Evolutionary conservation across 352 stramenopile species (phyloP).

Genomic region (Pythium coloratum): DNA sequence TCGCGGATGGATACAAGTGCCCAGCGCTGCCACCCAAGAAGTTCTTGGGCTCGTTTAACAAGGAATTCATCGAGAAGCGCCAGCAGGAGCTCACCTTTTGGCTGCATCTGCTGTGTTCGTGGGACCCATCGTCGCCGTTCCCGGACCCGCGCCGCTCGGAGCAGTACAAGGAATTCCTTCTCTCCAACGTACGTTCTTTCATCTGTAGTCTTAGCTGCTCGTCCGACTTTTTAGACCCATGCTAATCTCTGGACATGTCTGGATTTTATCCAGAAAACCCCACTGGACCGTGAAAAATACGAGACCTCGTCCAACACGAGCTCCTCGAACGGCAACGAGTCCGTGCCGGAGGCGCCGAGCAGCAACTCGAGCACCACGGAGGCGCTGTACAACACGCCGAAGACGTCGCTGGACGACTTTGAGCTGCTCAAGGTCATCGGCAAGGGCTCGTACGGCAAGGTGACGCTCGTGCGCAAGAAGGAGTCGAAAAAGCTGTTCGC

Average conservation of each 20-base stretch:
- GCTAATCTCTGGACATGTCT: neutral
- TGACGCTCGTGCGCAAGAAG: conserved; percentile 84
- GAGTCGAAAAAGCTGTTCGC: conserved; percentile 72
- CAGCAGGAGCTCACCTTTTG: conserved; percentile 87
- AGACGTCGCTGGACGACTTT: conserved; percentile 91
- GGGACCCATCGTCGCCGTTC: conserved; percentile 55
- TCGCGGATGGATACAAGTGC: conserved; percentile 70
- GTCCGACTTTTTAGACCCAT: neutral
- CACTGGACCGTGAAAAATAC: conserved; percentile 46
- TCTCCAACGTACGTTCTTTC: conserved; percentile 57
- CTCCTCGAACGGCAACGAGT: conserved; percentile 39
- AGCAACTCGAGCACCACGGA: conserved; percentile 40
- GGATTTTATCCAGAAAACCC: conserved; percentile 58
- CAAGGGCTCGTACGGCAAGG: conserved; percentile 92
- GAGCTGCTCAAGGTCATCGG: conserved; percentile 92
- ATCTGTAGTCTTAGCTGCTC: neutral
- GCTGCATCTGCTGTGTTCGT: conserved; percentile 81
- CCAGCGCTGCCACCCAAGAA: conserved; percentile 86
- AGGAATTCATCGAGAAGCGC: conserved; percentile 89
- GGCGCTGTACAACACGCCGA: conserved; percentile 83
- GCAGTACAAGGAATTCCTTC: conserved; percentile 79
- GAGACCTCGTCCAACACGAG: conserved; percentile 19
- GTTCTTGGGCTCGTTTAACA: conserved; percentile 88
- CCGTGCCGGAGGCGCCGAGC: conserved; percentile 34
- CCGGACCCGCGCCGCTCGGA: conserved; percentile 73